Evolutionary conservation across 345 rosid genomes (phyloP).

Genomic region (Euphorbia pulcherrima): DNA sequence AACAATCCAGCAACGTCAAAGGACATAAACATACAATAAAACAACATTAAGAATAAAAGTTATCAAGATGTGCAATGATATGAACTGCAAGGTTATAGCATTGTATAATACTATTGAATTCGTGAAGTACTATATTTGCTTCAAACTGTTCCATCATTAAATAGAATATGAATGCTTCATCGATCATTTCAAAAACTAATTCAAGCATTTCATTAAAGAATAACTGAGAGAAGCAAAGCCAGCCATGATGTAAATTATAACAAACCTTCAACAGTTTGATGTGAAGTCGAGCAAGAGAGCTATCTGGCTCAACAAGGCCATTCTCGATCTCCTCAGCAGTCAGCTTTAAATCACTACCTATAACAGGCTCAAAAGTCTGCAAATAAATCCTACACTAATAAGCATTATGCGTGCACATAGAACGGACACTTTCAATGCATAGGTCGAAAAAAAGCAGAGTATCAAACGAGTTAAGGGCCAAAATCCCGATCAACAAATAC

Average conservation of each 20-base stretch:
- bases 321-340: slow-evolving; percentile 71
- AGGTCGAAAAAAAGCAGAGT: neutral
- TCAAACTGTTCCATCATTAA: neutral
- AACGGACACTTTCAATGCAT: neutral
- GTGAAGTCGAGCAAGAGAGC: slow-evolving; percentile 59
- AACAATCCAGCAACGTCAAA: neutral
- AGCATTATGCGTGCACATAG: neutral
- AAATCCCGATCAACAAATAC: neutral
- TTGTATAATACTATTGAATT: neutral
- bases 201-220: neutral
- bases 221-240: neutral
- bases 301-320: slow-evolving; percentile 53
- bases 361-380: slow-evolving; percentile 67
- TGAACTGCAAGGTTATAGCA: neutral
- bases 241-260: neutral
- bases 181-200: neutral
- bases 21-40: neutral
- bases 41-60: neutral
- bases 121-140: neutral
- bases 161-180: neutral
- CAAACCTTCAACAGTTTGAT: slow-evolving; percentile 65
- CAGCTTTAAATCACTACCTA: slow-evolving; percentile 51
- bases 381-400: slow-evolving; percentile 2
- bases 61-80: neutral
- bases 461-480: neutral